Base-by-base conservation (phyloP, 306 rosid species). In the Corylus americana region DNA sequence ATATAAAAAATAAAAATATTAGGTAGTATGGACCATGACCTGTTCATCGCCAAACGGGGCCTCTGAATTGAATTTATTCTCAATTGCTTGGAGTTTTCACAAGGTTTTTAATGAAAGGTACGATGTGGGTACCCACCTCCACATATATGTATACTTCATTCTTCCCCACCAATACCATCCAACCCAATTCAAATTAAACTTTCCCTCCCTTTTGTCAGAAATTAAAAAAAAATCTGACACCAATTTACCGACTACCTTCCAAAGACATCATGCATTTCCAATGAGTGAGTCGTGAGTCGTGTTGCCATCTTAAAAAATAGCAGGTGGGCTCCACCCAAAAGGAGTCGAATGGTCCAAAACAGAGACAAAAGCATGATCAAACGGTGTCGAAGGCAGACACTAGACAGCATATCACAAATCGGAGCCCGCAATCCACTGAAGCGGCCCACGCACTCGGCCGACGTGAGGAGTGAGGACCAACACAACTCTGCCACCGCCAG, bases 271-370 rank as follows among this genome's bases (percentile, higher is more conserved):
- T 8, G 3, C 3, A 20, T 8, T 58, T 58, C 8, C 3, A 22
- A 58, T 58, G 31, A 58, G 37, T 59, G 66, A 22, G 3, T 58
- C 17, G 2, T 12, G 39, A 25, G 17, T 59, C 4, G 62, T 55
- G 10, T n/a, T 55, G 29, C 62, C 25, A 55, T 18, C 29, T 18
- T n/a, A n/a, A 55, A 20, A 55, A n/a, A 6, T 20, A 1, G 13
- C 66, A 59, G 17, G 66, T 59, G 66, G 66, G 66, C 66, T 59
- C 66, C 66, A 59, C 37, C 37, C 66, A 11, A 25, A 22, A 25
- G 20, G 7, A 18, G 20, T 18, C 22, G n/a, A 17, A 1, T 2
- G 25, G 7, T 18, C 9, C 25, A 55, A 55, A n/a, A 20, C 10
- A 55, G 6, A 55, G 3, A 20, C 25, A 10, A n/a, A 14, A n/a